Conservation (phyloP, 495 filamentous ascomycete genomes). For the Talaromyces trachyspermus region DNA sequence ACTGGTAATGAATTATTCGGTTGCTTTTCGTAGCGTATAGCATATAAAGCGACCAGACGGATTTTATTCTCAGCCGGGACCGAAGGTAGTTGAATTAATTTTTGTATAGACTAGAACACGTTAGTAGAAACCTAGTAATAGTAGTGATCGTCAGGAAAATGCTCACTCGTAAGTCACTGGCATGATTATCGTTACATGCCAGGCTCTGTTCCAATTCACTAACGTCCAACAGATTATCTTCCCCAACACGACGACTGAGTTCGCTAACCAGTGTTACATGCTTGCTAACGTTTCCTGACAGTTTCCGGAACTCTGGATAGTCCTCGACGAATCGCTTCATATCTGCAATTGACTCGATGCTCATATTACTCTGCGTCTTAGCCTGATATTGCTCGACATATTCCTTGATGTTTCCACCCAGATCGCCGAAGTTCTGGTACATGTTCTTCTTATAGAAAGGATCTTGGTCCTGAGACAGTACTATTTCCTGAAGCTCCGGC, state of each 20-base stretch:
- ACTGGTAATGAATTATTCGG: slow-evolving; percentile 71
- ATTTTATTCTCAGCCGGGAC: slow-evolving; percentile 76
- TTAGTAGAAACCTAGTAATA: slow-evolving; percentile 4
- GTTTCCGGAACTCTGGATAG: slow-evolving; percentile 92
- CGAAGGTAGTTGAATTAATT: slow-evolving; percentile 65
- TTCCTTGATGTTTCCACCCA: slow-evolving; percentile 96
- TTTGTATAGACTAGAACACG: slow-evolving; percentile 64
- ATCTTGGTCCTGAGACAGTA: slow-evolving; percentile 93
- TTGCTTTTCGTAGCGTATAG: slow-evolving; percentile 82
- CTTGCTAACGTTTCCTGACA: slow-evolving; percentile 96
- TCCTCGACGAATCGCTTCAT: slow-evolving; percentile 99
- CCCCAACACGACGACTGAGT: slow-evolving; percentile 76
- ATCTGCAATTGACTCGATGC: slow-evolving; percentile 92
- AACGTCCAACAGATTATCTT: slow-evolving; percentile 80
- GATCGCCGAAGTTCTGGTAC: slow-evolving; percentile 97
- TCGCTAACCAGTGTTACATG: slow-evolving; percentile 95
- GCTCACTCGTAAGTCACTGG: slow-evolving; percentile 72
- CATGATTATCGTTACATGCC: slow-evolving; percentile 93
- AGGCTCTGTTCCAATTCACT: slow-evolving; percentile 96
- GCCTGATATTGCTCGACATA: slow-evolving; percentile 97
- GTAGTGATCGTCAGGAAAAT: background rate
- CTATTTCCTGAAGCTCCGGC: slow-evolving; percentile 89
- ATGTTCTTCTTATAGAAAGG: slow-evolving; percentile 99
- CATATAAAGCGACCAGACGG: slow-evolving; percentile 82
- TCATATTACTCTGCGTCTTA: slow-evolving; percentile 84